Conservation (phyloP, 2,329 filamentous ascomycete species). For the Stemphylium lycopersici region DNA sequence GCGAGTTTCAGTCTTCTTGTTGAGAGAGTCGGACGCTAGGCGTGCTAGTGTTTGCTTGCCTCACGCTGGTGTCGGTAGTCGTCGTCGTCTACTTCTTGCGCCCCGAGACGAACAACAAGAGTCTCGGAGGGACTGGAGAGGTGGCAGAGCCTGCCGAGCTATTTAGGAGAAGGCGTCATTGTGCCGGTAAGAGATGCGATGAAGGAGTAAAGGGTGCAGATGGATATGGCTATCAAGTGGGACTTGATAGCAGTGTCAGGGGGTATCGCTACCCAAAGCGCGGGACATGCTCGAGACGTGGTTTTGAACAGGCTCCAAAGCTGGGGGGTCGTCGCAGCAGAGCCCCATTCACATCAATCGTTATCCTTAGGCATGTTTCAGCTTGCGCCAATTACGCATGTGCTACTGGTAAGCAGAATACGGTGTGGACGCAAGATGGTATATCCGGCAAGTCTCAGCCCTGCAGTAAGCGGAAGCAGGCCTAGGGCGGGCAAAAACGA, state of each 20-base stretch:
- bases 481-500: conserved; percentile 23
- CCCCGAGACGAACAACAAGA: conserved; percentile 60
- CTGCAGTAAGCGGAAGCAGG: conserved; percentile 11
- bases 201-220: conserved; percentile 9
- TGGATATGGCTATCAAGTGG: conserved; percentile 26
- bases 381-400: conserved; percentile 5
- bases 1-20: conserved; percentile 16
- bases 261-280: not conserved
- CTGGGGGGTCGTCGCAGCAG: conserved; percentile 4
- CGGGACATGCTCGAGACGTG: conserved; percentile 1
- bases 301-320: not conserved
- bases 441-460: conserved; percentile 8
- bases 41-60: conserved; percentile 40
- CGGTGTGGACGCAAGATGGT: conserved; percentile 14
- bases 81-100: conserved; percentile 62
- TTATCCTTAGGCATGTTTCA: conserved; percentile 10
- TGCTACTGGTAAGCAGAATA: conserved; percentile 10
- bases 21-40: conserved; percentile 11
- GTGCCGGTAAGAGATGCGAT: conserved; percentile 31
- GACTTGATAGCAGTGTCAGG: conserved; percentile 19
- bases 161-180: conserved; percentile 52
- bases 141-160: conserved; percentile 73
- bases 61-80: conserved; percentile 39
- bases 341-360: conserved; percentile 3
- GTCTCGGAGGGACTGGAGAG: conserved; percentile 69